phyloP scores from a whole-genome alignment of 306 rosid genomes.

The Leucaena leucocephala region DNA sequence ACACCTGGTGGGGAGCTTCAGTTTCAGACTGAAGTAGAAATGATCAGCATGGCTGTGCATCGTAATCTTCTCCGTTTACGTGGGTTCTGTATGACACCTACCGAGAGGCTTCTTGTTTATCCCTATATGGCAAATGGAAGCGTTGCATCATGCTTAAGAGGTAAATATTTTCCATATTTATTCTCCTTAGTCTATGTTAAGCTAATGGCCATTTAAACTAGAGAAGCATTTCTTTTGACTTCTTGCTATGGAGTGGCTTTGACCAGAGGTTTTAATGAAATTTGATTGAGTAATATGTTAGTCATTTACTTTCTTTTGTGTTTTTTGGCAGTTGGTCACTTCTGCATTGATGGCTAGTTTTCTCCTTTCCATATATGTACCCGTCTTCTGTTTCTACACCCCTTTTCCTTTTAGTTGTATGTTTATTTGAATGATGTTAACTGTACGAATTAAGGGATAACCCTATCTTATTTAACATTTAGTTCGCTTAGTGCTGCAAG shows the following conservation, averaged over 20 bases:
- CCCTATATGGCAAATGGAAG: slow-evolving; percentile 99
- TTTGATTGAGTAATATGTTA: background rate
- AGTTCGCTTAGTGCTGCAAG: background rate
- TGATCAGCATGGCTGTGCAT: slow-evolving; percentile 99
- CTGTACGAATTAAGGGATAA: background rate
- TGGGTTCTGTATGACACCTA: slow-evolving; percentile 98
- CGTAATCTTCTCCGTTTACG: slow-evolving; percentile 94
- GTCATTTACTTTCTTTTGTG: background rate
- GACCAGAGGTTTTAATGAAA: background rate
- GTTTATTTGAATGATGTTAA: background rate
- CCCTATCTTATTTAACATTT: background rate
- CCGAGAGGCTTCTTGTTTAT: slow-evolving; percentile 95
- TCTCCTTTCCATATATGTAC: background rate
- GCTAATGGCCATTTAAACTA: background rate
- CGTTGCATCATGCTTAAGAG: slow-evolving; percentile 98
- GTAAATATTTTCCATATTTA: slow-evolving; percentile 47
- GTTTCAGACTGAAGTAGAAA: slow-evolving; percentile 99
- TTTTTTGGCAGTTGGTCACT: background rate
- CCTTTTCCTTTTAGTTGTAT: background rate
- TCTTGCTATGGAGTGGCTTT: background rate
- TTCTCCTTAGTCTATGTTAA: background rate
- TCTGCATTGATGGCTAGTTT: background rate
- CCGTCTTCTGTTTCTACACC: slow-evolving; percentile 1
- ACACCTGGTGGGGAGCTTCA: slow-evolving; percentile 99
- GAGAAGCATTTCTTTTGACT: background rate